Conservation (phyloP, 2,329 filamentous ascomycete species). For the Verticillium tricorpus region DNA sequence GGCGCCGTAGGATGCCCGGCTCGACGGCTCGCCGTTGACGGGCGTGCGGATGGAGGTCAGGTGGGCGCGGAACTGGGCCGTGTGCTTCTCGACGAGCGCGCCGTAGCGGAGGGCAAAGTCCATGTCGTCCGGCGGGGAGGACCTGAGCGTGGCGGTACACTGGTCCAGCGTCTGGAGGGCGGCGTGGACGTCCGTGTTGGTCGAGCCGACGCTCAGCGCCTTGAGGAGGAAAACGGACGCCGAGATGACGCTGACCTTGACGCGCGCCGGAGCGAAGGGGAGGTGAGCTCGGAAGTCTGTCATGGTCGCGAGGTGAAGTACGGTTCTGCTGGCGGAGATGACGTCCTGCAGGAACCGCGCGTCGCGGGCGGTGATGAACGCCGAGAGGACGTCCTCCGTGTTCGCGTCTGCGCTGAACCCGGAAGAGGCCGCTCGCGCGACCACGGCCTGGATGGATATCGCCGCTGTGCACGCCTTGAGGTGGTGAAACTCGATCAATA, state of each 20-base stretch:
- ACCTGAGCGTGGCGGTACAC: constrained; percentile 12
- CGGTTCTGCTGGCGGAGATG: constrained; percentile 12
- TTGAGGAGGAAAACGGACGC: constrained; percentile 18
- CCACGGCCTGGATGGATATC: constrained; percentile 16
- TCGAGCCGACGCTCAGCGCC: constrained; percentile 12
- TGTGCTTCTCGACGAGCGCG: constrained; percentile 16
- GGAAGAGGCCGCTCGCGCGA: constrained; percentile 10
- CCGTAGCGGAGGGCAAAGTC: constrained; percentile 18
- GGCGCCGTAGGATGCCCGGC: not conserved
- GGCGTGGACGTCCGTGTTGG: constrained; percentile 11
- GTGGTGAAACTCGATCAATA: constrained; percentile 15
- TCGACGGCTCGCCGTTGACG: not conserved
- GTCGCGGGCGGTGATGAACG: constrained; percentile 14
- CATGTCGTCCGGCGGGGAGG: constrained; percentile 16
- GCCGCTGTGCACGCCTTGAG: constrained; percentile 15
- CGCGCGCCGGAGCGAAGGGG: constrained; percentile 13
- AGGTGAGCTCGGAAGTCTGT: constrained; percentile 10
- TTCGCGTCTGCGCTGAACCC: constrained; percentile 3
- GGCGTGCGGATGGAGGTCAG: not conserved
- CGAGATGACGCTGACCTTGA: constrained; percentile 15
- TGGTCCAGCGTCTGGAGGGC: constrained; percentile 11
- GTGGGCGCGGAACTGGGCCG: constrained; percentile 8
- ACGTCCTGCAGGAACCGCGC: constrained; percentile 15
- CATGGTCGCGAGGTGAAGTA: constrained; percentile 12
- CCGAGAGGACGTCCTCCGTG: constrained; percentile 8